These are phyloP conservation scores for Microcyclosporella mali DNA, from an alignment of 2,329 filamentous ascomycete species.

Conservation along the genomic window DNA sequence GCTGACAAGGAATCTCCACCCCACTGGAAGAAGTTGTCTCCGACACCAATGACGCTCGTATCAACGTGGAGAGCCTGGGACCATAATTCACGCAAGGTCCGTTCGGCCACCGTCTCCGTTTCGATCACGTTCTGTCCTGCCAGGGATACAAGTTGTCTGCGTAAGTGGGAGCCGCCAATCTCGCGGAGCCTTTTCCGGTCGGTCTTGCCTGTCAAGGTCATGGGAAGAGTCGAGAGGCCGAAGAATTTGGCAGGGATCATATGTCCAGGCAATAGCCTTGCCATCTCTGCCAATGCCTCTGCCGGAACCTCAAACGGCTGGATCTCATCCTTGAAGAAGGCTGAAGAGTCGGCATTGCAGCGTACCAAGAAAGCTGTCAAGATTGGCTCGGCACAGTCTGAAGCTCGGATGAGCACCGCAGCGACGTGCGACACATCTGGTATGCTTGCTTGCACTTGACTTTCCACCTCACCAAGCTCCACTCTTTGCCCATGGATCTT, in stretches of 20 bases:
- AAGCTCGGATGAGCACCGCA: not conserved
- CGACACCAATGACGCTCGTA: conserved; percentile 43
- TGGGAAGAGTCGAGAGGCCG: conserved; percentile 59
- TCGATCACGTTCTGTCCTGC: no score
- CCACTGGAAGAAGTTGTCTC: conserved; percentile 66
- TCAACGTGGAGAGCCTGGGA: conserved; percentile 43
- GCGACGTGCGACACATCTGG: not conserved
- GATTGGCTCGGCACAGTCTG: not conserved
- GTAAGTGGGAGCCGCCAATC: no score
- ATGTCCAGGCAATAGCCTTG: conserved; percentile 53
- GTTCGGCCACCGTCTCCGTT: no score
- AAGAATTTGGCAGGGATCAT: conserved; percentile 71
- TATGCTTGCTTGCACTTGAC: conserved; percentile 31
- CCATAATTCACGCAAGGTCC: conserved; percentile 49
- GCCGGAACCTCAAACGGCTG: not conserved
- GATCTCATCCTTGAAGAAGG: not conserved
- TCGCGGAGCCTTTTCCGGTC: conserved; percentile 50
- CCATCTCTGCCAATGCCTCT: conserved; percentile 3
- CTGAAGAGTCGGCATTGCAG: not conserved
- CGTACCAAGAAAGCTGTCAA: conserved; percentile 1
- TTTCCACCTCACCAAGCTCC: conserved; percentile 62
- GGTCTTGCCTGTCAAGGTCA: conserved; percentile 65
- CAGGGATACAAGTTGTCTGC: no score
- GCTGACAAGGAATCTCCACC: conserved; percentile 76
- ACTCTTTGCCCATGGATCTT: conserved; percentile 73